A percentile compares a stretch with the other conserved stretches of the same genome.
phyloP scores from a whole-genome alignment of 176 grass and related monocot genomes.

The Poa annua region DNA sequence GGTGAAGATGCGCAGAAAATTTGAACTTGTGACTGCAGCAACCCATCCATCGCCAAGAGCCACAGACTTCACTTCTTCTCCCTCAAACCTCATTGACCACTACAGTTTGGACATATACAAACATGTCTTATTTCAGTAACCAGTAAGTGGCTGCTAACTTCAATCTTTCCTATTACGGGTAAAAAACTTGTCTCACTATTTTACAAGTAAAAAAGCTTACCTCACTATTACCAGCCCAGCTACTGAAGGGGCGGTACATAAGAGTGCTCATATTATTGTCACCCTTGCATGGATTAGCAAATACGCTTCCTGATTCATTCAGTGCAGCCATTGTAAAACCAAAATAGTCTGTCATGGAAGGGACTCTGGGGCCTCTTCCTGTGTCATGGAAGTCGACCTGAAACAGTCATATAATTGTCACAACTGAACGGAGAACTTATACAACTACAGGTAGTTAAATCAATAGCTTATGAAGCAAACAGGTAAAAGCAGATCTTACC shows the following conservation, averaged over 20 bases:
- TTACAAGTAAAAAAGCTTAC: slow-evolving; percentile 41
- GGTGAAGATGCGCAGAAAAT: slow-evolving; percentile 84
- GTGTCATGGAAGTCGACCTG: slow-evolving; percentile 99
- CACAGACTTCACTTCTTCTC: slow-evolving; percentile 87
- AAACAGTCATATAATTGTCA: slow-evolving; percentile 25
- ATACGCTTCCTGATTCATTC: slow-evolving; percentile 84
- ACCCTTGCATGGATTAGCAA: slow-evolving; percentile 88
- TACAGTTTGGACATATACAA: slow-evolving; percentile 42
- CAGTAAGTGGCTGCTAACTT: not conserved
- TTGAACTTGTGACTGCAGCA: slow-evolving; percentile 78
- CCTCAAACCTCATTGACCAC: slow-evolving; percentile 99
- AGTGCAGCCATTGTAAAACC: slow-evolving; percentile 97
- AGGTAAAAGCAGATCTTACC: slow-evolving; percentile 42
- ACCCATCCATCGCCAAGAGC: slow-evolving; percentile 85
- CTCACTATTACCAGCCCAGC: slow-evolving; percentile 97
- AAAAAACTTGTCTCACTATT: not conserved
- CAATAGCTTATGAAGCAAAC: slow-evolving; percentile 10
- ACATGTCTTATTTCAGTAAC: slow-evolving; percentile 6
- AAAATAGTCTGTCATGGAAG: slow-evolving; percentile 97
- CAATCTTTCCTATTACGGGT: not conserved
- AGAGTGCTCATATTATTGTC: slow-evolving; percentile 98
- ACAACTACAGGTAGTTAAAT: not conserved
- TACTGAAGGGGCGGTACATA: slow-evolving; percentile 92
- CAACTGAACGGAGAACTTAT: not conserved
- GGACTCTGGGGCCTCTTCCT: slow-evolving; percentile 92